These are phyloP conservation scores for Pseudogymnoascus sp. DNA, from an alignment of 2,329 filamentous ascomycete species.

Conservation along the genomic window DNA sequence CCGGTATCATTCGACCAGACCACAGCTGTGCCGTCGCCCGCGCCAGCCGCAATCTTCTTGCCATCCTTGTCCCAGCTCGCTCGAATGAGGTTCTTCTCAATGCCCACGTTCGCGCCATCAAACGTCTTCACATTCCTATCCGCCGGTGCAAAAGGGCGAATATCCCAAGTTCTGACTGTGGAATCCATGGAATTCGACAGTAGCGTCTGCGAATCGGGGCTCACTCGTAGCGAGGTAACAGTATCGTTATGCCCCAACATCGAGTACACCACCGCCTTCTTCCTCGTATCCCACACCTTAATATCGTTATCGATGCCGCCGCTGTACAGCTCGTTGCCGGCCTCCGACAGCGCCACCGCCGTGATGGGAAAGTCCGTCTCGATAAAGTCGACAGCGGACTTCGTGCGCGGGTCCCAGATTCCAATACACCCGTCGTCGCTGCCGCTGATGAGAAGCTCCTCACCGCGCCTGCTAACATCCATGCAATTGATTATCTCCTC, in stretches of 20 bases:
- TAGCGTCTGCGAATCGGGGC: slow-evolving; percentile 82
- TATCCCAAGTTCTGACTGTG: slow-evolving; percentile 91
- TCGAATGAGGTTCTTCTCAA: slow-evolving; percentile 86
- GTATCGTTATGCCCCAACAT: slow-evolving; percentile 89
- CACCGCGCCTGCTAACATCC: slow-evolving; percentile 80
- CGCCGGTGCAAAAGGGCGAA: slow-evolving; percentile 84
- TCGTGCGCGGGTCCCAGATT: slow-evolving; percentile 91
- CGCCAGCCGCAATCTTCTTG: slow-evolving; percentile 79
- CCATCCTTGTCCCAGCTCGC: slow-evolving; percentile 86
- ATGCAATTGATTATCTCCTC: slow-evolving; percentile 93
- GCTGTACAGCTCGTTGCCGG: slow-evolving; percentile 90
- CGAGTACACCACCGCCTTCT: slow-evolving; percentile 79
- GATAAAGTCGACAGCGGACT: slow-evolving; percentile 79
- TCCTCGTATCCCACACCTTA: slow-evolving; percentile 92
- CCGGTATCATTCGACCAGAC: slow-evolving; percentile 86
- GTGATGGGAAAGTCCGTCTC: slow-evolving; percentile 90
- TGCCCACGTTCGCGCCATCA: slow-evolving; percentile 77
- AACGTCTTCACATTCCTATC: slow-evolving; percentile 81
- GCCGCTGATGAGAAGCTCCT: slow-evolving; percentile 82
- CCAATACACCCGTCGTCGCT: slow-evolving; percentile 92
- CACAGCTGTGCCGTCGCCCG: slow-evolving; percentile 82
- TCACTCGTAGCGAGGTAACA: slow-evolving; percentile 81
- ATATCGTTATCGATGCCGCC: slow-evolving; percentile 97
- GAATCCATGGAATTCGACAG: slow-evolving; percentile 91
- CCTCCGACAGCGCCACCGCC: slow-evolving; percentile 81